A percentile compares a stretch with the other conserved stretches of the same genome.
phyloP scores from a whole-genome alignment of 768 basidiomycete genomes.

The Tylopilus cervinicoccineus region DNA sequence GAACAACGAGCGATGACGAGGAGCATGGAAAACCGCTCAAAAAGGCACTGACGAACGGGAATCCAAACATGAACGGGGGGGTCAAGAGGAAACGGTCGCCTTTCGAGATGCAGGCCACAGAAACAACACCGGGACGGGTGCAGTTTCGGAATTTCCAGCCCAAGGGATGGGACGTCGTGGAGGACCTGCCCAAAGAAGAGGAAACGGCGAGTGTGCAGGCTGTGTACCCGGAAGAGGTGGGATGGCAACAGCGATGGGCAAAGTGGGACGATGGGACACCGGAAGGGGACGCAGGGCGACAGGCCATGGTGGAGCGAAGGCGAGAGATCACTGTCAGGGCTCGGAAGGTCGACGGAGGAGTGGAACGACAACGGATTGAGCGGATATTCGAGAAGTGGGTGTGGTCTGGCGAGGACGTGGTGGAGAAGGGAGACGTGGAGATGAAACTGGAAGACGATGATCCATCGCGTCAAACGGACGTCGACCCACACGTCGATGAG shows the following conservation, averaged over 20 bases:
- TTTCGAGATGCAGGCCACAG: constrained; percentile 8
- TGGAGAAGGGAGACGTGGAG: constrained; percentile 22
- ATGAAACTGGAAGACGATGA: constrained; percentile 27
- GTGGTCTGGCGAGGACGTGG: constrained; percentile 37
- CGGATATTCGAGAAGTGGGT: constrained; percentile 65
- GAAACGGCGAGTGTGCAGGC: constrained; percentile 38
- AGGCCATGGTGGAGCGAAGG: constrained; percentile 42
- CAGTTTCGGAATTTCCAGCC: constrained; percentile 68
- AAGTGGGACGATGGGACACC: constrained; percentile 24
- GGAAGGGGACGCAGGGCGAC: constrained; percentile 28
- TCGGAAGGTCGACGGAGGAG: constrained; percentile 48
- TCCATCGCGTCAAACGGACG: constrained; percentile 3
- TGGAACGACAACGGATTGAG: constrained; percentile 72
- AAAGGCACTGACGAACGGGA: constrained; percentile 25
- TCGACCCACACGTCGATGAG: constrained; percentile 1
- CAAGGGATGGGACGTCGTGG: constrained; percentile 57
- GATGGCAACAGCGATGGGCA: constrained; percentile 46
- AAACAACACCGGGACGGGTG: constrained; percentile 19
- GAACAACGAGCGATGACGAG: constrained; percentile 68
- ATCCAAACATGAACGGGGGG: constrained; percentile 20
- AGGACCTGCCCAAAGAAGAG: constrained; percentile 39
- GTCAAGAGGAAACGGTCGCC: constrained; percentile 41
- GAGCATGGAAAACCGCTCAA: constrained; percentile 28
- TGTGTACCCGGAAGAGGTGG: constrained; percentile 36
- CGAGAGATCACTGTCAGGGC: constrained; percentile 54